These are phyloP conservation scores for Alternaria rosae DNA, from an alignment of 2,329 filamentous ascomycete genomes.

Conservation along the genomic window DNA sequence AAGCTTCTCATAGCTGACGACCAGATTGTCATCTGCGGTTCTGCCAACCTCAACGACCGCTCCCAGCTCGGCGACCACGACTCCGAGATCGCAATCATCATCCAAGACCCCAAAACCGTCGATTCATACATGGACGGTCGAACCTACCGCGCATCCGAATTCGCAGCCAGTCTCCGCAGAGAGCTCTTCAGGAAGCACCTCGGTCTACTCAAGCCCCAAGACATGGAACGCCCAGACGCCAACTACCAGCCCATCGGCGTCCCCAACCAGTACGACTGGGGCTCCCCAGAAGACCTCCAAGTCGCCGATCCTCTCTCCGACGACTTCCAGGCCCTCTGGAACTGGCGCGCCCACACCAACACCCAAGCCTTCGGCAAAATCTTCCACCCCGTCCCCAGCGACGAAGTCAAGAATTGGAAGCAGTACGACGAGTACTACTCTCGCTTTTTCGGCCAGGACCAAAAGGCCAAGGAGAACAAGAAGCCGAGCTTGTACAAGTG, in stretches of 20 bases:
- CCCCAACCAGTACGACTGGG: constrained; percentile 62
- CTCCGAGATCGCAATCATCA: constrained; percentile 87
- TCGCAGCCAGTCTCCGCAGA: constrained; percentile 81
- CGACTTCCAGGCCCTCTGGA: constrained; percentile 76
- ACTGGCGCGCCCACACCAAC: constrained; percentile 74
- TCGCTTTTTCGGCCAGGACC: constrained; percentile 64
- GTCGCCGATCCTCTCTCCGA: constrained; percentile 77
- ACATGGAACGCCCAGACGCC: constrained; percentile 65
- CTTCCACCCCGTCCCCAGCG: constrained; percentile 80
- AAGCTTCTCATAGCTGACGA: constrained; percentile 86
- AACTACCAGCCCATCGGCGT: constrained; percentile 66
- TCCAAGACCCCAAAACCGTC: constrained; percentile 77
- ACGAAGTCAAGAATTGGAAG: constrained; percentile 73
- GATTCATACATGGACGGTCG: constrained; percentile 76
- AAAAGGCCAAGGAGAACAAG: constrained; percentile 51
- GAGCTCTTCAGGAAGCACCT: constrained; percentile 92
- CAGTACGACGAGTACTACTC: constrained; percentile 77
- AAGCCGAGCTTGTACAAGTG: constrained; percentile 73
- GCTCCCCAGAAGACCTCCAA: constrained; percentile 57
- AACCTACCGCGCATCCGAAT: constrained; percentile 74
- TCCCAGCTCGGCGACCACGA: constrained; percentile 86
- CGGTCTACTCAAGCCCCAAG: constrained; percentile 78
- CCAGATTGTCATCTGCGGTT: constrained; percentile 80
- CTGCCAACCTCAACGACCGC: constrained; percentile 72
- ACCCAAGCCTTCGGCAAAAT: constrained; percentile 81